A percentile compares a stretch with the other conserved stretches of the same genome.
These are phyloP conservation scores for Mycosarcoma mackinlayi DNA, from an alignment of 1,284 basidiomycete genomes.

Conservation along the genomic window DNA sequence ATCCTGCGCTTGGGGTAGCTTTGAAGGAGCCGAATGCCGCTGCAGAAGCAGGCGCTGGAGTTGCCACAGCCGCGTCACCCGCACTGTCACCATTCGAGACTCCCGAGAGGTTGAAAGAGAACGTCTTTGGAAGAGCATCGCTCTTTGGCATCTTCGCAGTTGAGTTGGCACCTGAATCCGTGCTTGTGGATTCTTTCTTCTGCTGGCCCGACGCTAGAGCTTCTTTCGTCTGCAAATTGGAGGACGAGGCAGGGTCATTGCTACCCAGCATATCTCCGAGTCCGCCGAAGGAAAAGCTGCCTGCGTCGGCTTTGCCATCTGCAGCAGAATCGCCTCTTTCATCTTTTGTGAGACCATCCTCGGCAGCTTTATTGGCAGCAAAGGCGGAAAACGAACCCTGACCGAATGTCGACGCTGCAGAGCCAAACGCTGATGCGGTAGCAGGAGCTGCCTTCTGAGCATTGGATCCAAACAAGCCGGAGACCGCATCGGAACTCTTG, in stretches of 20 bases:
- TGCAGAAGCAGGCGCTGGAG: conserved; percentile 19
- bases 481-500: conserved; percentile 7
- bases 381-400: conserved; percentile 34
- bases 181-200: not conserved
- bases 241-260: conserved; percentile 20
- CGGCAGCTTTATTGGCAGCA: conserved; percentile 38
- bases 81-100: conserved; percentile 4
- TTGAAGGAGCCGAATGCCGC: conserved; percentile 39
- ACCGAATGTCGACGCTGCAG: conserved; percentile 25
- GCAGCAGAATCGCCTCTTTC: conserved; percentile 4
- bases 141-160: conserved; percentile 22
- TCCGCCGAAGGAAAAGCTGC: conserved; percentile 52
- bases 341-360: conserved; percentile 19
- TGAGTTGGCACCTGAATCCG: conserved; percentile 15
- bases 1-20: conserved; percentile 27
- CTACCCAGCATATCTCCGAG: conserved; percentile 28
- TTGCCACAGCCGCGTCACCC: conserved; percentile 12
- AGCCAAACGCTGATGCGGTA: conserved; percentile 23
- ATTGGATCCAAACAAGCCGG: conserved; percentile 14
- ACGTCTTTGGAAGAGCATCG: conserved; percentile 13
- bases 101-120: conserved; percentile 27
- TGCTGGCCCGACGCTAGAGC: conserved; percentile 7
- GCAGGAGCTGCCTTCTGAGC: conserved; percentile 4
- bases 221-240: conserved; percentile 1
- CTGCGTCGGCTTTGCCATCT: conserved; percentile 12